A percentile compares a stretch with the other conserved stretches of the same genome.
These are phyloP conservation scores for Penstemon barbatus DNA, from an alignment of 257 asterid genomes.

Conservation along the genomic window DNA sequence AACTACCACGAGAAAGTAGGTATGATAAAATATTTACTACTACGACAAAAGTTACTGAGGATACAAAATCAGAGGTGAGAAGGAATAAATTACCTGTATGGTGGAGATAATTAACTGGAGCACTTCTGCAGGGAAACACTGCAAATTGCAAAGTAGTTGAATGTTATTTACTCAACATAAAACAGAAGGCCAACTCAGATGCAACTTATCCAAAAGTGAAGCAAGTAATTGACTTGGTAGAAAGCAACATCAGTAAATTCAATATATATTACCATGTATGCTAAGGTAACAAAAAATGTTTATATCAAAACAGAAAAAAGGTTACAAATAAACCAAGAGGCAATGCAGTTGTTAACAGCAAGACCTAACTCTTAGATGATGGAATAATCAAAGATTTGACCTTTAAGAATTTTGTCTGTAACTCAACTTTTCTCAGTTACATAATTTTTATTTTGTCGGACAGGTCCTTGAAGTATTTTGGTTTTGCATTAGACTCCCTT, in stretches of 20 bases:
- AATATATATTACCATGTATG: not conserved
- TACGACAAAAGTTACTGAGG: not conserved
- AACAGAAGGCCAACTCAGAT: conserved; percentile 11
- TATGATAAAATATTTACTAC: not conserved
- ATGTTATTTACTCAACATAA: conserved; percentile 19
- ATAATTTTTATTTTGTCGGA: no score
- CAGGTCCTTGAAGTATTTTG: no score
- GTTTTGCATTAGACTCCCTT: no score
- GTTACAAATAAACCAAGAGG: not conserved
- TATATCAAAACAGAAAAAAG: no score
- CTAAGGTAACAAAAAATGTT: not conserved
- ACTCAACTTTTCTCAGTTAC: no score
- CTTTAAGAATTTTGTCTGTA: no score
- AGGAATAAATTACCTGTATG: conserved; percentile 56
- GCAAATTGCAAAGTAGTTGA: conserved; percentile 26
- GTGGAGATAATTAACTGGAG: conserved; percentile 78
- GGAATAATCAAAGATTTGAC: no score
- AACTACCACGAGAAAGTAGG: conserved; percentile 11
- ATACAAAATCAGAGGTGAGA: conserved; percentile 10
- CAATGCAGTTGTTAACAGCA: not conserved
- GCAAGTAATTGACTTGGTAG: not conserved
- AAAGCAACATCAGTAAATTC: conserved; percentile 1
- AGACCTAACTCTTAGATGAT: no score
- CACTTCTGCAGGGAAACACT: conserved; percentile 91
- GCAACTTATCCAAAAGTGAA: not conserved